A percentile compares a stretch with the other conserved stretches of the same genome.
These are phyloP conservation scores for Phalaenopsis hybrid DNA, from an alignment of 116 monocot species.

Conservation along the genomic window DNA sequence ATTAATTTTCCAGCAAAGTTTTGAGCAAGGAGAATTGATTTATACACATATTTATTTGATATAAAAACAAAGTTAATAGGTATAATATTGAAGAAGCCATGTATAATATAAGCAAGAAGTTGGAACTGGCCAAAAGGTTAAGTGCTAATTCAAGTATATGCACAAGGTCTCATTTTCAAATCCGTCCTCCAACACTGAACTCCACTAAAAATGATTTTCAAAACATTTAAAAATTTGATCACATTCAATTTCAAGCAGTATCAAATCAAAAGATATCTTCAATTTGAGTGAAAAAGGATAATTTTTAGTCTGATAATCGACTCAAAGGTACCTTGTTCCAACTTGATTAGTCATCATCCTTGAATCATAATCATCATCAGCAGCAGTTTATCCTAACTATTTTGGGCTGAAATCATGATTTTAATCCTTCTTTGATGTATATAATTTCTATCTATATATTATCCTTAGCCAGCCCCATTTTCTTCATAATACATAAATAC, in stretches of 20 bases:
- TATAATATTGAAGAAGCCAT: no score
- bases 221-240: neutral
- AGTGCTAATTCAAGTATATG: neutral
- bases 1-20: neutral
- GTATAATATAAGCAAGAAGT: neutral
- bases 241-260: neutral
- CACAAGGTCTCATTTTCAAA: neutral
- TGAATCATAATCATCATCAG: neutral
- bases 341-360: neutral
- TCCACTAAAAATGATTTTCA: neutral
- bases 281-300: neutral
- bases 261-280: neutral
- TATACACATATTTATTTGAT: no score
- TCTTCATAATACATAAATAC: neutral
- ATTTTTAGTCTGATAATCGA: neutral
- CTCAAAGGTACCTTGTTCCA: neutral
- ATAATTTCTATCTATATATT: neutral
- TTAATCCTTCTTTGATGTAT: no score
- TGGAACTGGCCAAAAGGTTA: neutral
- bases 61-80: no score
- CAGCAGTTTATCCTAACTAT: no score
- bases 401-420: no score
- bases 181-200: no score
- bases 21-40: neutral
- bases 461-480: neutral